Base-by-base conservation (phyloP, 345 rosid species). In the Arabis hirsuta region DNA sequence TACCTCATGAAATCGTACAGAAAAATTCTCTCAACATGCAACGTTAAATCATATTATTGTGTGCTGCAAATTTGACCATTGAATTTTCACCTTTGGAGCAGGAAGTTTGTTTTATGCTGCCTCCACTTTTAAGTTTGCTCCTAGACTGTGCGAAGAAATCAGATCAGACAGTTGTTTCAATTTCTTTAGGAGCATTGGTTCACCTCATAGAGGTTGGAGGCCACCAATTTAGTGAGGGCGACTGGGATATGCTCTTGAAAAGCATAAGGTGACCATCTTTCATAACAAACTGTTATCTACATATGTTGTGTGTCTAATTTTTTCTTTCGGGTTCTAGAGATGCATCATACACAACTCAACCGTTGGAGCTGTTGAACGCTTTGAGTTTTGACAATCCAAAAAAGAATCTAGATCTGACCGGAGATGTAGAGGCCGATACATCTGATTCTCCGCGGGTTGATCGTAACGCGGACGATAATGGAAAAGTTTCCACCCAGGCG, bases 151-250 rank as follows among this genome's bases (percentile, higher is more conserved):
- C 99, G 27, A 91, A 95, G 84, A 90, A 88, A 81, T 80, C 96
- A 14, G 99, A 95, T 79, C 99, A 95, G 84, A 73, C 99, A 7
- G 99, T 95, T 48, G 99, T 91, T 79, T 95, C 99, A 55, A 95
- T 95, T 64, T 87, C 99, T 38, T 70, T 95, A 81, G 96, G 97
- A 76, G 99, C 99, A 65, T 76, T 95, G 66, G 97, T 88, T 48
- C 99, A 95, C 82, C 99, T 95, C 66, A 91, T 95, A 50, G 98
- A 95, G 76, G 98, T 95, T 77, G 99, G 99, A 68, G 99, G 99
- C 63, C 99, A 86, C 81, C 99, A 90, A 76, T 95, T 95, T 77
- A 88, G 94, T 72, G 99, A 86, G 76, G 80, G 81, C 65, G 97
- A 95, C 83, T 95, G 99, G 99, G 97, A 95, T 74, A 88, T 86